Evolutionary conservation across 495 filamentous ascomycete genomes (phyloP), one percentile per base, ranked within the genome.

Genomic region (Astrothelium macrocarpum): DNA sequence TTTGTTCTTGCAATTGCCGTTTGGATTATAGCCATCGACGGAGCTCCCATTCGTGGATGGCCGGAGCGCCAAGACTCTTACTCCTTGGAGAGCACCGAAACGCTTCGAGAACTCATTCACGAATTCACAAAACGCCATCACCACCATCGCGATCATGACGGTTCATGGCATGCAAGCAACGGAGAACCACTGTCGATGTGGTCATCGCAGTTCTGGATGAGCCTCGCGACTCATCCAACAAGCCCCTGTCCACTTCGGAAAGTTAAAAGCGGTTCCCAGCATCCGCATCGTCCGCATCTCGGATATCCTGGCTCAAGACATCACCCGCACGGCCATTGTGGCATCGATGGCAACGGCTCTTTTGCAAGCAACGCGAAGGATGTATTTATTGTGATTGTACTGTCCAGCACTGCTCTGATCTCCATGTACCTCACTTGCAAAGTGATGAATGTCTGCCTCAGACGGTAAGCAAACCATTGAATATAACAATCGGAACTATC

Each of bases 151-250:
- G 5, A 20, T 26, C 49, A 29, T 25, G 20, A 56, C 25, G 25
- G 49, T 10, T 20, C 49, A 0, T 5, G 20, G 12, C 20, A 56
- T 29, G 49, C 49, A 56, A 29, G 9, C 25, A 56, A 28, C 25
- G 9, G 25, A 26, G 20, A 9, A 29, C 23, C 49, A 28, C 12
- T 39, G 14, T 39, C 49, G 2, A 29, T 20, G 20, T 56, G 49
- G 49, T 56, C 49, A 29, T 56, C 49, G 49, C 12, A 56, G 25
- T 56, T 28, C 25, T 56, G 49, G 49, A 56, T 56, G 49, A 56
- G 49, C 49, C 49, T 56, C 2, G 49, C 49, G 29, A 29, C 49
- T 56, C 49, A 20, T 9, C 49, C 49, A 56, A 11, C 49, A 29
- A 56, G 11, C 29, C 20, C 20, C 49, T 56, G 49, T 29, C 49